Conservation (phyloP, 2,329 filamentous ascomycete species). For the Neonectria neomacrospora region DNA sequence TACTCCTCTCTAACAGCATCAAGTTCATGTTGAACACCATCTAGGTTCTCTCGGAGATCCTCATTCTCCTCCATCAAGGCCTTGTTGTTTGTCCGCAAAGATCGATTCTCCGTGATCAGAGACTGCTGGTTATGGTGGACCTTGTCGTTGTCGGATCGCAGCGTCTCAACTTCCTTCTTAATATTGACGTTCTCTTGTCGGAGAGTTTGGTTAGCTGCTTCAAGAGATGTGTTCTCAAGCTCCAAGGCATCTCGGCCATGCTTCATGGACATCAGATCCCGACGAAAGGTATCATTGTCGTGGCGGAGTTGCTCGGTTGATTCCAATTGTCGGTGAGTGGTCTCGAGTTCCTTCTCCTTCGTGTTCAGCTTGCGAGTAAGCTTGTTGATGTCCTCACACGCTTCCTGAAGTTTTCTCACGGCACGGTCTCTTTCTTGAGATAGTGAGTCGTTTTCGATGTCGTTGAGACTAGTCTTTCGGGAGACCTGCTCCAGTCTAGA, state of each 20-base stretch:
- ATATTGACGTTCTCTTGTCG: slow-evolving; percentile 51
- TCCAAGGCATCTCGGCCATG: slow-evolving; percentile 52
- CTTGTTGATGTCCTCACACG: slow-evolving; percentile 67
- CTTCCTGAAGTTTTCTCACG: slow-evolving; percentile 69
- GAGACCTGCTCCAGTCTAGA: slow-evolving; percentile 71
- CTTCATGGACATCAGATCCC: slow-evolving; percentile 55
- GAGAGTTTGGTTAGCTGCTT: slow-evolving; percentile 53
- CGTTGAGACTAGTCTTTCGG: slow-evolving; percentile 69
- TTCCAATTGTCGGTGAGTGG: slow-evolving; percentile 55
- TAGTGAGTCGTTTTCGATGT: slow-evolving; percentile 71
- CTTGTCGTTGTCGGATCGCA: slow-evolving; percentile 55
- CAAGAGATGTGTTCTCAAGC: slow-evolving; percentile 55
- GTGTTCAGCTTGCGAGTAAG: slow-evolving; percentile 56
- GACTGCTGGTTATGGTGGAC: slow-evolving; percentile 57
- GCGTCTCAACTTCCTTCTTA: slow-evolving; percentile 54
- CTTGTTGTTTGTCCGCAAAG: slow-evolving; percentile 56
- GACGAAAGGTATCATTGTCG: slow-evolving; percentile 53
- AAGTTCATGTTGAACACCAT: slow-evolving; percentile 55
- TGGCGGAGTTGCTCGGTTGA: slow-evolving; percentile 53
- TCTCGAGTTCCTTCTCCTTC: slow-evolving; percentile 56
- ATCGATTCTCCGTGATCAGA: slow-evolving; percentile 57
- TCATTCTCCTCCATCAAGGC: slow-evolving; percentile 56
- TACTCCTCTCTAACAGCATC: slow-evolving; percentile 54
- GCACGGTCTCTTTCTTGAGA: slow-evolving; percentile 73
- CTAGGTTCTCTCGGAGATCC: slow-evolving; percentile 56